Conservation (phyloP, 306 rosid species). For the Malus fusca region DNA sequence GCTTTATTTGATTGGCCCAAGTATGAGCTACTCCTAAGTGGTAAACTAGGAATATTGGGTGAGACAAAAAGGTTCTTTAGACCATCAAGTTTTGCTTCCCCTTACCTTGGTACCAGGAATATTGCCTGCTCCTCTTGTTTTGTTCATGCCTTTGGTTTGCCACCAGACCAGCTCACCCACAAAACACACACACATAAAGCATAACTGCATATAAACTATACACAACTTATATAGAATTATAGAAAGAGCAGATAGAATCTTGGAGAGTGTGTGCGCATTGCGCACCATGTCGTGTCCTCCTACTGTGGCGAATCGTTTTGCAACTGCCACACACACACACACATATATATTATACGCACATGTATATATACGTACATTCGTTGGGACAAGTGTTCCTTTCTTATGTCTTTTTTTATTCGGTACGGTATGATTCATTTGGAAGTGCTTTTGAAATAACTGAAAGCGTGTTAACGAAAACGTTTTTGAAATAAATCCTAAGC, state of each 20-base stretch:
- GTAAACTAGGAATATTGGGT: neutral
- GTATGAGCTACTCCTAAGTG: neutral
- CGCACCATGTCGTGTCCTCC: slow-evolving; percentile 21
- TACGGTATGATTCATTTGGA: neutral
- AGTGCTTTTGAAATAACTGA: too few species aligned
- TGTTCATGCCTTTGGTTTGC: slow-evolving; percentile 6
- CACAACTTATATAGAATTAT: neutral
- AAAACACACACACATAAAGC: neutral
- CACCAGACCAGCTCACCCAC: neutral
- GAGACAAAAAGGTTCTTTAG: slow-evolving; percentile 6
- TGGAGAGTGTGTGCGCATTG: slow-evolving; percentile 13
- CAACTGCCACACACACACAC: neutral
- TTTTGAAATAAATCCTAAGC: too few species aligned
- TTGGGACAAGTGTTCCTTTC: neutral
- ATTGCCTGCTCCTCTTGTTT: slow-evolving; percentile 5
- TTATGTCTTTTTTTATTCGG: neutral
- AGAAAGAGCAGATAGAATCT: neutral
- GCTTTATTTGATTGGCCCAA: neutral
- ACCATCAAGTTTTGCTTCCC: slow-evolving; percentile 7
- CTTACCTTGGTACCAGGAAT: slow-evolving; percentile 19
- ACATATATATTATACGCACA: too few species aligned
- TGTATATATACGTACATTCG: too few species aligned
- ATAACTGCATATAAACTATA: neutral
- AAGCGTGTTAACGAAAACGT: too few species aligned
- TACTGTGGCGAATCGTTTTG: slow-evolving; percentile 31